phyloP scores from a whole-genome alignment of 75 land plant genomes.

The Sequoia sempervirens region DNA sequence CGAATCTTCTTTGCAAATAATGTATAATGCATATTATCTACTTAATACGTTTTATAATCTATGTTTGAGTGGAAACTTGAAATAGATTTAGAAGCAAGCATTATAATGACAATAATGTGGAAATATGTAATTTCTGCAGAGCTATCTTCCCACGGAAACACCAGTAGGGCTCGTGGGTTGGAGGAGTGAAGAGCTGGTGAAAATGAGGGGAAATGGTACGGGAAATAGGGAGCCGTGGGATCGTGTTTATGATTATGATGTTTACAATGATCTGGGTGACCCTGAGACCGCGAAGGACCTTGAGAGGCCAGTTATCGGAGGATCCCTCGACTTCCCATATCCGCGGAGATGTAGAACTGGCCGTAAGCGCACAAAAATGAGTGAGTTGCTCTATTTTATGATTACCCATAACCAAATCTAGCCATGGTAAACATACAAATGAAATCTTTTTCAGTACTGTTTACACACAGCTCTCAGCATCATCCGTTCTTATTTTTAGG shows the following conservation, averaged over 20 bases:
- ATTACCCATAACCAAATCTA: not conserved
- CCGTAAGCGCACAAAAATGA: slow-evolving; percentile 9
- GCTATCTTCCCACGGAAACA: slow-evolving; percentile 21
- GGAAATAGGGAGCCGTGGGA: slow-evolving; percentile 13
- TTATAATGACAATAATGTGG: not conserved
- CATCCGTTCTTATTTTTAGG: not conserved
- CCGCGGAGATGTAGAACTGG: slow-evolving; percentile 29
- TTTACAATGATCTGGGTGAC: slow-evolving; percentile 27
- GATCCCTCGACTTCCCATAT: slow-evolving; percentile 17
- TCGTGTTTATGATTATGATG: slow-evolving; percentile 21
- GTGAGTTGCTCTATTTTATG: not conserved
- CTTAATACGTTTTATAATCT: too few relatives aligned
- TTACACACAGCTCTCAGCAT: too few relatives aligned
- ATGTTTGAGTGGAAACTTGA: not conserved
- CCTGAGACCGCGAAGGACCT: slow-evolving; percentile 12
- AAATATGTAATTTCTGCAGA: not conserved
- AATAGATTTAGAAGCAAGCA: not conserved
- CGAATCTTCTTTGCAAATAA: slow-evolving; percentile 22
- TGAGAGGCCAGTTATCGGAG: slow-evolving; percentile 12
- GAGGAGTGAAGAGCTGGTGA: slow-evolving; percentile 15
- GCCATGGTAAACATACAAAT: too few relatives aligned
- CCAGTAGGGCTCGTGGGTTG: slow-evolving; percentile 14
- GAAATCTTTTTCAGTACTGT: too few relatives aligned
- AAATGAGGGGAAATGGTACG: slow-evolving; percentile 15
- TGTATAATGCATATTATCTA: not conserved